Conservation (phyloP, 176 grass and related monocot genomes). For the Carex pumila region DNA sequence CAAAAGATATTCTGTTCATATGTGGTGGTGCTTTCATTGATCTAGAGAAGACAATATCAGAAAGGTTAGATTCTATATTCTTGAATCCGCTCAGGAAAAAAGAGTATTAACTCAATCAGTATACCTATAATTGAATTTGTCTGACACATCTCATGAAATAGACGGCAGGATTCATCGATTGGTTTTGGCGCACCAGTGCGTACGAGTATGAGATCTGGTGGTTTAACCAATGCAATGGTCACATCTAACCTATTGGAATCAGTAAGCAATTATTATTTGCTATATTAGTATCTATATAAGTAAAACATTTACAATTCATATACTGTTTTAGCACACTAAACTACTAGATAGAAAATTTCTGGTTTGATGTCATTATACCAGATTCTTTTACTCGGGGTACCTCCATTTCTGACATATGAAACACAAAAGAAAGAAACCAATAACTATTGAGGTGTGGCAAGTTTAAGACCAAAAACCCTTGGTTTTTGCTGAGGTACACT, state of each 20-base stretch:
- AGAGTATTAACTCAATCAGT: not conserved
- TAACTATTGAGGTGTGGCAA: not conserved
- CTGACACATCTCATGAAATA: slow-evolving; percentile 7
- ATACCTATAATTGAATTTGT: not conserved
- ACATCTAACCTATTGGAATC: slow-evolving; percentile 92
- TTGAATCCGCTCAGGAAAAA: not conserved
- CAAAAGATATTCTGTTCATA: slow-evolving; percentile 97
- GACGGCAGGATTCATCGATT: slow-evolving; percentile 93
- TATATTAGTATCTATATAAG: not conserved
- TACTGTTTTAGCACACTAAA: not conserved
- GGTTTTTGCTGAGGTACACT: not conserved
- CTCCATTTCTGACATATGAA: not conserved
- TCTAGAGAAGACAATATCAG: slow-evolving; percentile 96
- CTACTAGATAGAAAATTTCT: not conserved
- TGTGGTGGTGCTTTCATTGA: slow-evolving; percentile 92
- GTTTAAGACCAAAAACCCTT: not conserved
- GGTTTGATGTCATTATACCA: not conserved
- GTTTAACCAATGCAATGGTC: slow-evolving; percentile 70
- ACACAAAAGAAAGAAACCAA: not conserved
- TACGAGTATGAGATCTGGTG: slow-evolving; percentile 69
- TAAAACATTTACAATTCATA: not conserved
- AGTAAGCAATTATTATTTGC: slow-evolving; percentile 36
- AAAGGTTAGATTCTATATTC: slow-evolving; percentile 43
- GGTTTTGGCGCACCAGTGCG: slow-evolving; percentile 90
- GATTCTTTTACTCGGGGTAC: not conserved